Base-by-base conservation (phyloP, 176 grass and related monocot genomes). In the Hordeum marinum region DNA sequence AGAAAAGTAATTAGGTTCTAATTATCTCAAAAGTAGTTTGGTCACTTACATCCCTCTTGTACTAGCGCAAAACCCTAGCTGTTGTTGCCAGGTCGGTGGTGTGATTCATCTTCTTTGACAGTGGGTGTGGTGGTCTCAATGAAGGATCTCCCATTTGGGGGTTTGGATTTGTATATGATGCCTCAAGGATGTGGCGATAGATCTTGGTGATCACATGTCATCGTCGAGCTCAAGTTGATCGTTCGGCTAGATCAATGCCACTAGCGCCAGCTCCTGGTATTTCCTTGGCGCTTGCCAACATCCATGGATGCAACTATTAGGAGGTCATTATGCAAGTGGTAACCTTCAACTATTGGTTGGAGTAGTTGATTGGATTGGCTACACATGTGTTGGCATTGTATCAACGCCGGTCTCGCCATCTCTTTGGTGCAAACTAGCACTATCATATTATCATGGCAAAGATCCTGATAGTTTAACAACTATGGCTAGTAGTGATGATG, bases 221-320 rank as follows among this genome's bases (percentile, higher is more conserved):
- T 2, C 17, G 15, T 52, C 6, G 0, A 20, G 50, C 17, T 54
- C 1, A 1, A 54, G 7, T 3, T 2, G 15, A 2, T 1, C 0
- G 17, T 0, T 20, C 20, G 0, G 20, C 2, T 20, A 21, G 54
- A 3, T 57, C 18, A 21, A 57, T 1, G 20, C 54, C 54, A 21
- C 18, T 57, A 57, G 1, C 0, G 20, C 3, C 1, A 61, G 9
- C n/a, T 61, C 3, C 0, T 24, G n/a, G 3, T 61, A 8, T 61
- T 8, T 11, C 4, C 10, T 24, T 61, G n/a, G n/a, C 11, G n/a
- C n/a, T 61, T 61, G n/a, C n/a, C 8, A 59, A 1, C 55, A 23
- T 8, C 7, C 0, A 6, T 0, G 3, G 3, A 9, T 24, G n/a
- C n/a, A 24, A 61, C 3, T 0, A 0, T 61, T 61, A 1, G 3